Evolutionary conservation across 208 protist species (phyloP), one percentile per base, ranked within the genome.

Genomic region (Trypanosoma avium): DNA sequence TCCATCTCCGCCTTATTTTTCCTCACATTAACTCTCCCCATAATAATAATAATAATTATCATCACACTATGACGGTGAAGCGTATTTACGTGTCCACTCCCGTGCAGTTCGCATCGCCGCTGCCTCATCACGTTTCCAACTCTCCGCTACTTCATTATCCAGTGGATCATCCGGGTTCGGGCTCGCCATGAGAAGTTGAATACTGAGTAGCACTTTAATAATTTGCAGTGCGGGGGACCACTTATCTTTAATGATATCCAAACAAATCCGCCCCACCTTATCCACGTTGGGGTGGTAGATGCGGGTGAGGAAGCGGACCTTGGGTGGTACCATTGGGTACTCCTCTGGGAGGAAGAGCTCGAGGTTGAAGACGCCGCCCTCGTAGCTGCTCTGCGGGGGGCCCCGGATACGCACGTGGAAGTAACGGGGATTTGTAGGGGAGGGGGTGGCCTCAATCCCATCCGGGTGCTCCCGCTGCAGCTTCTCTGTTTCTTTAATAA

Each of bases 231-330:
- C 99, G 19, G 99, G 98, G 40, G 82, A 94, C 99, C 98, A 99
- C 79, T 99, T 97, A 68, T 99, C 98, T 71, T 99, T 98, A 47
- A 99, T 96, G 80, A 99, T 99, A 73, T 99, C 99, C 13, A 99
- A 87, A 85, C 99, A 99, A 61, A 99, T 99, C 52, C 84, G 82
- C 9, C 98, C 98, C 43, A 98, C 79, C 54, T 93, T 93, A 68
- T 99, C 99, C 32, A 99, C 97, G 81, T 99, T 99, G 12, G 99
- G 99, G 81, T 99, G 99, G 67, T 99, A 99, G 77, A 99, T 99
- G 66, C 97, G 91, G 4, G 98, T 99, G 45, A 99, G 76, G 70
- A 99, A 99, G 72, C 88, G 97, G 22, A 99, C 98, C 74, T 95
- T 95, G 13, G 99, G 98, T 38, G 99, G 86, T 69, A 99, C 99